Evolutionary conservation across 225 moss, liverwort and hornwort genomes (phyloP).

Genomic region (Marchantia polymorpha): DNA sequence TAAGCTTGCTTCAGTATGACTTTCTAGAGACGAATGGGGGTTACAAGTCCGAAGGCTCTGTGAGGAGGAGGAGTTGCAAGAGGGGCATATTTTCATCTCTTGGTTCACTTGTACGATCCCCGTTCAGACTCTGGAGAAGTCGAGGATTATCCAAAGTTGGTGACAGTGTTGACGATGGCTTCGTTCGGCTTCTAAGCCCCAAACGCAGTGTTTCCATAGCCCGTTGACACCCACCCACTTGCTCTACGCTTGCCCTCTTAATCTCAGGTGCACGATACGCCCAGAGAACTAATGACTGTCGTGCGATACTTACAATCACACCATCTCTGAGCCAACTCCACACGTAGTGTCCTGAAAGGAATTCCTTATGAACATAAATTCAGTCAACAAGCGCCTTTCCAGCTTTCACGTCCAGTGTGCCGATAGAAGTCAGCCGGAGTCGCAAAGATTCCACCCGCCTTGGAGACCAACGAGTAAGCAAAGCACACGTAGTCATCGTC

Average conservation of each 20-base stretch:
- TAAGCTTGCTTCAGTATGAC: neutral
- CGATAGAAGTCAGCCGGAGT: too few relatives aligned
- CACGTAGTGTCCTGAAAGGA: too few relatives aligned
- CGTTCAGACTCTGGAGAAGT: conserved; percentile 30
- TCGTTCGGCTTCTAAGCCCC: conserved; percentile 22
- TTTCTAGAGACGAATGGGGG: neutral
- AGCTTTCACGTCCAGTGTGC: too few relatives aligned
- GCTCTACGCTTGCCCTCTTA: neutral
- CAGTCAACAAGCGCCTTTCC: too few relatives aligned
- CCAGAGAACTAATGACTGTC: too few relatives aligned
- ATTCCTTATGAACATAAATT: too few relatives aligned
- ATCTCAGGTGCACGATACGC: too few relatives aligned
- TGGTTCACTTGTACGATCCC: conserved; percentile 23
- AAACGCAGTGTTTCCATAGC: neutral
- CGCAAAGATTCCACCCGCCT: too few relatives aligned
- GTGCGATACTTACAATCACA: too few relatives aligned
- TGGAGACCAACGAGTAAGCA: too few relatives aligned
- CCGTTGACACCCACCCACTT: neutral
- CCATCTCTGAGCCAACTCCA: too few relatives aligned
- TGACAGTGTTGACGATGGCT: conserved; percentile 24
- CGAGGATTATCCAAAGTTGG: conserved; percentile 18
- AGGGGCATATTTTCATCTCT: conserved; percentile 30
- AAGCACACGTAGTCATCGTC: too few relatives aligned
- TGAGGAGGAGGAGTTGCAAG: neutral
- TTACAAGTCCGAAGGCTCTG: conserved; percentile 1